These are phyloP conservation scores for Colletotrichum ledebouriae DNA, from an alignment of 2,329 filamentous ascomycete genomes.

Conservation along the genomic window DNA sequence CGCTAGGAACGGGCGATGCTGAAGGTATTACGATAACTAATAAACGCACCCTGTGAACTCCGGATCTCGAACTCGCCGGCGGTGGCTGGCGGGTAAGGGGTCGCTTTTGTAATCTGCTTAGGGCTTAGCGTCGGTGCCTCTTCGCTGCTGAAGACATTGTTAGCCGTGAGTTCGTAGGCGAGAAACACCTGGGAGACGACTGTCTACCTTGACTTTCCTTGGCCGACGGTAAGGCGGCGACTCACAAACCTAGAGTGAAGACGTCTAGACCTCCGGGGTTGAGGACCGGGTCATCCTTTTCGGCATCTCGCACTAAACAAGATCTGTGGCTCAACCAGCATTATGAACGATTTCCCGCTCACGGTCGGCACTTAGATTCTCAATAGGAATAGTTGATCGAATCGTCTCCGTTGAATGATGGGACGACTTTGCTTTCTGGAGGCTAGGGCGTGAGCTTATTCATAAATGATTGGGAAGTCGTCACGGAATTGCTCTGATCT, in stretches of 20 bases:
- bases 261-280: conserved; percentile 4
- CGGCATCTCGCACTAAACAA: conserved; percentile 13
- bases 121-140: conserved; percentile 30
- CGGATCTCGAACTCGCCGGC: conserved; percentile 17
- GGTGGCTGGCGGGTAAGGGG: conserved; percentile 21
- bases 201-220: background rate
- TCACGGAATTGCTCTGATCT: background rate
- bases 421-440: background rate
- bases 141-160: background rate
- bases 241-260: background rate
- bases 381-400: background rate
- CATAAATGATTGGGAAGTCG: background rate
- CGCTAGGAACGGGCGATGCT: no score
- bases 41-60: background rate
- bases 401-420: background rate
- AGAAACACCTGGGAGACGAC: conserved; percentile 3
- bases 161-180: background rate
- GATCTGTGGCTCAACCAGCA: background rate
- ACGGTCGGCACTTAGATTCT: background rate
- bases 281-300: conserved; percentile 2
- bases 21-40: no score
- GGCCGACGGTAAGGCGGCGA: background rate
- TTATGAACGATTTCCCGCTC: background rate
- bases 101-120: conserved; percentile 17
- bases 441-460: conserved; percentile 22